Conservation (phyloP, 257 asterid species). For the Dorcoceras hygrometricum region DNA sequence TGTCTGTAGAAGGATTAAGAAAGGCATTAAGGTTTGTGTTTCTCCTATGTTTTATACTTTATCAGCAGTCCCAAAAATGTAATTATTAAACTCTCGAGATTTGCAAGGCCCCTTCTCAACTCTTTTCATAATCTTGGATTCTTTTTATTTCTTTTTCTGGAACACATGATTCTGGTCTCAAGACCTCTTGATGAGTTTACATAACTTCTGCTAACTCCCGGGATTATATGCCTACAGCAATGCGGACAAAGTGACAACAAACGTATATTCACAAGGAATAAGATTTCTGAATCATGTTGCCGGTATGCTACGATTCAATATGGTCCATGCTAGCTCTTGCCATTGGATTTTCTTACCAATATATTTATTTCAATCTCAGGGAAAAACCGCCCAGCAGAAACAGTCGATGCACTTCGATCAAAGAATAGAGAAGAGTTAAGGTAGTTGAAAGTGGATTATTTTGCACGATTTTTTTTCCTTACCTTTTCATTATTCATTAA, state of each 20-base stretch:
- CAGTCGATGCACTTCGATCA: conserved; percentile 34
- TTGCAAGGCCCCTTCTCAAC: not conserved
- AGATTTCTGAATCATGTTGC: conserved; percentile 73
- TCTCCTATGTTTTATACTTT: conserved; percentile 8
- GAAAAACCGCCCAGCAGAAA: conserved; percentile 33
- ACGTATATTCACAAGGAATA: conserved; percentile 81
- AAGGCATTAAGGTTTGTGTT: conserved; percentile 71
- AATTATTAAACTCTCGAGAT: not conserved
- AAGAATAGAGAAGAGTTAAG: conserved; percentile 39
- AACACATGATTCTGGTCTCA: not conserved
- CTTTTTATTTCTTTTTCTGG: not conserved
- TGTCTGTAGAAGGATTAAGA: conserved; percentile 80
- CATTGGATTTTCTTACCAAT: conserved; percentile 13
- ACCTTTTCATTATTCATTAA: not conserved
- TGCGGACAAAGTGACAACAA: conserved; percentile 80
- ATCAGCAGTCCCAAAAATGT: not conserved
- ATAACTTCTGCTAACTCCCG: conserved; percentile 19
- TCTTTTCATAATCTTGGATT: not conserved
- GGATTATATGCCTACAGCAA: conserved; percentile 43
- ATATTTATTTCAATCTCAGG: conserved; percentile 32
- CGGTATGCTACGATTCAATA: conserved; percentile 37
- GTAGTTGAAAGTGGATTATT: conserved; percentile 26
- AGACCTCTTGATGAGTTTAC: not conserved
- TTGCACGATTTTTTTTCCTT: not conserved
- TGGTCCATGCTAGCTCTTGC: not conserved